These are phyloP conservation scores for Xylariaceae sp. DNA, from an alignment of 2,329 filamentous ascomycete genomes.

Conservation along the genomic window DNA sequence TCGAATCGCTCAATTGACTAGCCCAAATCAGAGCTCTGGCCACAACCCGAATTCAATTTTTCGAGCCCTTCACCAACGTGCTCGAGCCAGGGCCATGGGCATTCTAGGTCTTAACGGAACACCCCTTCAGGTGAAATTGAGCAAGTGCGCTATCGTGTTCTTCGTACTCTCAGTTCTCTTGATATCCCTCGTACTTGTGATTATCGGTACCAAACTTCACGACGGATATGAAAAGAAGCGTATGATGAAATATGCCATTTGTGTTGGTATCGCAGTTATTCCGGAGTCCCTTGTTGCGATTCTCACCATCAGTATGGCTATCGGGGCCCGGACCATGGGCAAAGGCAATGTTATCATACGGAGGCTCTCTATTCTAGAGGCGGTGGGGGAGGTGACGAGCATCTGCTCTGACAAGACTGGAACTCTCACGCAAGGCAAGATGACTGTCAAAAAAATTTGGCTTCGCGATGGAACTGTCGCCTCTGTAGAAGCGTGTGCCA, in stretches of 20 bases:
- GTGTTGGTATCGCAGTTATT: slow-evolving; percentile 58
- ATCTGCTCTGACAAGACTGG: slow-evolving; percentile 74
- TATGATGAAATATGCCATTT: slow-evolving; percentile 56
- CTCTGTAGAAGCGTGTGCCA: slow-evolving; percentile 50
- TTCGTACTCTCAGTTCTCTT: slow-evolving; percentile 65
- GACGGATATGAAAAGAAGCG: no score
- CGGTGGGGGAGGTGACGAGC: slow-evolving; percentile 66
- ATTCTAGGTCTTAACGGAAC: slow-evolving; percentile 66
- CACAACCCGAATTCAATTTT: background rate
- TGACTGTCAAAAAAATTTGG: slow-evolving; percentile 66
- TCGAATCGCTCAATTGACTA: slow-evolving; percentile 53
- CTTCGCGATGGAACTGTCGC: slow-evolving; percentile 54
- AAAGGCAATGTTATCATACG: slow-evolving; percentile 62
- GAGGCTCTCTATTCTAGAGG: slow-evolving; percentile 64
- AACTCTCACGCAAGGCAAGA: slow-evolving; percentile 64
- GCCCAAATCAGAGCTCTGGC: background rate
- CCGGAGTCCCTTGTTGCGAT: slow-evolving; percentile 65
- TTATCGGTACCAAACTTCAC: slow-evolving; percentile 49
- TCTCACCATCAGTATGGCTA: slow-evolving; percentile 67
- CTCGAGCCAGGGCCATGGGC: no score
- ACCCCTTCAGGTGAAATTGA: slow-evolving; percentile 73
- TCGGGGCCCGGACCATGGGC: slow-evolving; percentile 61
- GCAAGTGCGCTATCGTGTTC: slow-evolving; percentile 71
- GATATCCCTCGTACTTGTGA: slow-evolving; percentile 55
- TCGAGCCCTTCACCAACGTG: background rate